Percentiles rank a stretch among this genome's conserved stretches.
Evolutionary conservation across 192 early-diverging fungal species (phyloP).

Genomic region (Backusella luteola): DNA sequence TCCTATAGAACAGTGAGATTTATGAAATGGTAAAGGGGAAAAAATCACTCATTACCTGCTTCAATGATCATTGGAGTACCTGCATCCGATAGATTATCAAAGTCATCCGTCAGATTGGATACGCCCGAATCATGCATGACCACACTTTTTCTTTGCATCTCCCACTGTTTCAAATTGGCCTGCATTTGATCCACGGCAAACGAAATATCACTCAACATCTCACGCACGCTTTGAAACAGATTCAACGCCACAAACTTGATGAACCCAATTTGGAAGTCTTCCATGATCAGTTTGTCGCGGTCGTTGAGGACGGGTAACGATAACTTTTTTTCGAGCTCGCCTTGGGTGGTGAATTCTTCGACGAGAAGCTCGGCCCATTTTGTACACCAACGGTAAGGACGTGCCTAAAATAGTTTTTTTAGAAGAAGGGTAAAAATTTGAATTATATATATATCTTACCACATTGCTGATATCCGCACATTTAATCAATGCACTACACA

Average conservation of each 20-base stretch:
- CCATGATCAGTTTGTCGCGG: slow-evolving; percentile 40
- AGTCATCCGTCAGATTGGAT: slow-evolving; percentile 11
- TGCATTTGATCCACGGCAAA: slow-evolving; percentile 38
- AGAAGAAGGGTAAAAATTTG: background rate
- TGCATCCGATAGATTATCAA: slow-evolving; percentile 13
- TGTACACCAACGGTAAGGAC: slow-evolving; percentile 67
- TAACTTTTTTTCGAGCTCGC: slow-evolving; percentile 71
- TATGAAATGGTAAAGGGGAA: background rate
- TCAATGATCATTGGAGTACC: slow-evolving; percentile 4
- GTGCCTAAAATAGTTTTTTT: slow-evolving; percentile 33
- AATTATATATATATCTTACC: slow-evolving; percentile 31
- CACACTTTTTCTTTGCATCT: slow-evolving; percentile 11
- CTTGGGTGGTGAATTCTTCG: slow-evolving; percentile 68
- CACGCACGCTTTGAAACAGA: slow-evolving; percentile 42
- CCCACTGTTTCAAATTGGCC: slow-evolving; percentile 32
- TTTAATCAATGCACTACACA: slow-evolving; percentile 74
- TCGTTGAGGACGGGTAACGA: slow-evolving; percentile 59
- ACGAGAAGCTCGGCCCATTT: slow-evolving; percentile 69
- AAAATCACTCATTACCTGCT: background rate
- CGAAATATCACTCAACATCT: slow-evolving; percentile 24
- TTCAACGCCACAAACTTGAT: slow-evolving; percentile 53
- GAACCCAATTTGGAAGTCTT: slow-evolving; percentile 53
- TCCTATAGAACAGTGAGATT: background rate
- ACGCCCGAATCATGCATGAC: slow-evolving; percentile 9
- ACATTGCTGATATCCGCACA: slow-evolving; percentile 83